Conservation (phyloP, 208 protist genomes). For the Trypanosoma vivax region DNA sequence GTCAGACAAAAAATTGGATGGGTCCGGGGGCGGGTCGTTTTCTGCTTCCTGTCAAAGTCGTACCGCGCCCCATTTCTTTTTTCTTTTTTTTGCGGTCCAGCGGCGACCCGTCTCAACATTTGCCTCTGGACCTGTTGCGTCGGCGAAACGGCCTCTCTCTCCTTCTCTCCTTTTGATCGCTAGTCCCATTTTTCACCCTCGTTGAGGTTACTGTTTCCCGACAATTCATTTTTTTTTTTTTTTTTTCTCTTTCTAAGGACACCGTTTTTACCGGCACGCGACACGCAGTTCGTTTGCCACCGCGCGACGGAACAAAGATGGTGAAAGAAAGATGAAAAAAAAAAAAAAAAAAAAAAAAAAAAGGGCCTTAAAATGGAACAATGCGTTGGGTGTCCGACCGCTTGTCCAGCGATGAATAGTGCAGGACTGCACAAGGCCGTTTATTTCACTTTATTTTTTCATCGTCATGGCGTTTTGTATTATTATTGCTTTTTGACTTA, state of each 20-base stretch:
- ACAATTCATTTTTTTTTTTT: slow-evolving; percentile 9
- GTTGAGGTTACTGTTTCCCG: not conserved
- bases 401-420: not conserved
- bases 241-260: not conserved
- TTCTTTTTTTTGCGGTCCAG: no score
- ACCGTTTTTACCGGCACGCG: not conserved
- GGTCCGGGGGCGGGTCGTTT: no score
- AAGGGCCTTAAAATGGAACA: not conserved
- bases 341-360: slow-evolving; percentile 13
- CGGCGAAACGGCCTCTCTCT: no score
- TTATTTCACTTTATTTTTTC: not conserved
- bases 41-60: no score
- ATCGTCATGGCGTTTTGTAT: not conserved
- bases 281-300: not conserved
- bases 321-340: not conserved
- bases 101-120: no score
- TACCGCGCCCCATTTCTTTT: no score
- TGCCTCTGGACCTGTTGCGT: no score
- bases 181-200: not conserved
- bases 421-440: not conserved
- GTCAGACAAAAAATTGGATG: no score
- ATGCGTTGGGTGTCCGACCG: not conserved
- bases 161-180: not conserved
- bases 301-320: not conserved
- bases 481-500: not conserved